Evolutionary conservation across 192 early-diverging fungal species (phyloP).

Genomic region (Coemansia asiatica): DNA sequence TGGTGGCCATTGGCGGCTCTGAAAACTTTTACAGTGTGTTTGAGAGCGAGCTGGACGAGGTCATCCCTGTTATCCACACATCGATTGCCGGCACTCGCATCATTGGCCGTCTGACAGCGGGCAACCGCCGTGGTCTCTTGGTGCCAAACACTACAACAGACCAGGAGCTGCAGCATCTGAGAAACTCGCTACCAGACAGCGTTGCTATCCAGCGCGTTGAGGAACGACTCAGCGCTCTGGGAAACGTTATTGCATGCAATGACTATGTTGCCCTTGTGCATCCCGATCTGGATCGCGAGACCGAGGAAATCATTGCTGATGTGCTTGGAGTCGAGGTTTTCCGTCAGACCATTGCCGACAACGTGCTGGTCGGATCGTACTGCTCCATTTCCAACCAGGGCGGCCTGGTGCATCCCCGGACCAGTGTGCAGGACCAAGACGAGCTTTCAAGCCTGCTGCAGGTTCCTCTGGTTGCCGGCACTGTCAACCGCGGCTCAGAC

Average conservation of each 20-base stretch:
- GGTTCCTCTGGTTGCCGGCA: constrained; percentile 96
- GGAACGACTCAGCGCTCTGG: constrained; percentile 94
- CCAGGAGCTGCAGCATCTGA: constrained; percentile 94
- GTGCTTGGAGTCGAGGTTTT: constrained; percentile 98
- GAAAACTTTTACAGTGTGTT: constrained; percentile 98
- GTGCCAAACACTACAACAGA: constrained; percentile 96
- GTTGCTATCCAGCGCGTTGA: constrained; percentile 96
- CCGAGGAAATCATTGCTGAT: constrained; percentile 99
- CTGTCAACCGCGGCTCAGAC: constrained; percentile 97
- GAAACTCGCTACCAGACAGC: constrained; percentile 92
- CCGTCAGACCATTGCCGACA: constrained; percentile 96
- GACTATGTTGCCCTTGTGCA: constrained; percentile 98
- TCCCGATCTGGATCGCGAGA: constrained; percentile 97
- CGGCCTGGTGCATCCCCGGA: constrained; percentile 94
- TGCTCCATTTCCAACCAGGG: constrained; percentile 97
- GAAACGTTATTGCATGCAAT: constrained; percentile 99
- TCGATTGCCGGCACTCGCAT: constrained; percentile 97
- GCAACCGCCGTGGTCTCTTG: constrained; percentile 92
- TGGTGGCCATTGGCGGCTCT: constrained; percentile 95
- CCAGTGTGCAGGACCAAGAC: constrained; percentile 95
- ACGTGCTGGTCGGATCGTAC: constrained; percentile 94
- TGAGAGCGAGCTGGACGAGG: constrained; percentile 92
- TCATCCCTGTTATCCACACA: constrained; percentile 94
- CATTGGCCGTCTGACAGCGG: constrained; percentile 89
- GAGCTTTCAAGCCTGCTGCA: constrained; percentile 96